Percentiles rank a stretch among this genome's conserved stretches.
Evolutionary conservation across 2,329 filamentous ascomycete species (phyloP).

Genomic region (Metarhizium sp.): DNA sequence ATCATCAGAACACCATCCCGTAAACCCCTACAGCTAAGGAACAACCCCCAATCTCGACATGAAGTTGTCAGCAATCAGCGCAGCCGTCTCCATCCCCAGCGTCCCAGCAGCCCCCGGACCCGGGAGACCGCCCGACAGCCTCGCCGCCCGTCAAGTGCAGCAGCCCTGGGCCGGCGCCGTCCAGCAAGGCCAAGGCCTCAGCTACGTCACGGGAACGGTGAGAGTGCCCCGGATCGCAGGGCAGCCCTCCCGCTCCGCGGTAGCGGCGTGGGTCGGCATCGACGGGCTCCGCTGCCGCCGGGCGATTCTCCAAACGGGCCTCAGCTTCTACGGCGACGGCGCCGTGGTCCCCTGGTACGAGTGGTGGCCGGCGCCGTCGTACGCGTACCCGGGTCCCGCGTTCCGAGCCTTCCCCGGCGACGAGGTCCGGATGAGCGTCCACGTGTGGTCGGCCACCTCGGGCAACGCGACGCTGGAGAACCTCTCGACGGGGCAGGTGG

Average conservation of each 20-base stretch:
- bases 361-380: not conserved
- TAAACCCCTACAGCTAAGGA: too few relatives aligned
- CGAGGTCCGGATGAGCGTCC: slow-evolving; percentile 18
- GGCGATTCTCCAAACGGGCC: slow-evolving; percentile 4
- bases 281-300: not conserved
- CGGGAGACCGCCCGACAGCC: too few relatives aligned
- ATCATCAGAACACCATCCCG: too few relatives aligned
- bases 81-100: too few relatives aligned
- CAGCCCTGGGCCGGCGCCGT: not conserved
- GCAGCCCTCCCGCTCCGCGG: not conserved
- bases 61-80: too few relatives aligned
- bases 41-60: too few relatives aligned
- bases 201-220: not conserved
- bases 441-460: slow-evolving; percentile 21
- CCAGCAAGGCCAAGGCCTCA: slow-evolving; percentile 3
- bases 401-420: slow-evolving; percentile 16
- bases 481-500: slow-evolving; percentile 36
- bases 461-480: slow-evolving; percentile 27
- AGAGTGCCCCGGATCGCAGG: slow-evolving; percentile 1
- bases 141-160: too few relatives aligned
- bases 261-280: slow-evolving; percentile 7
- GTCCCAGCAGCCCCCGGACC: too few relatives aligned
- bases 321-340: slow-evolving; percentile 3
- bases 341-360: slow-evolving; percentile 4
- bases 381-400: not conserved